Evolutionary conservation across 2,329 filamentous ascomycete genomes (phyloP).

Genomic region (Penicillium sp.): DNA sequence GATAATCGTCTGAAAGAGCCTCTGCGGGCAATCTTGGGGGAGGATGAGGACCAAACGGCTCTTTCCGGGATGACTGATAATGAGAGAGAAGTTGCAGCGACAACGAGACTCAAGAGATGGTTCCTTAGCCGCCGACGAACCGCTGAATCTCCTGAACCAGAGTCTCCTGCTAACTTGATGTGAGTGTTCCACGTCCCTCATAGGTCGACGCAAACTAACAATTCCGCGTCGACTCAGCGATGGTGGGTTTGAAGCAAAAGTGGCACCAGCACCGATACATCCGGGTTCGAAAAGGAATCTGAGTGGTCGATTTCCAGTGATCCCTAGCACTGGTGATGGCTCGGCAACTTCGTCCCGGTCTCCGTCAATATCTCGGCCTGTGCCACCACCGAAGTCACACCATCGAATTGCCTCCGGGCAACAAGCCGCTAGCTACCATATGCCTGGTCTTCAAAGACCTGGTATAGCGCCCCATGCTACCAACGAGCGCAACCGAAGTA

Average conservation of each 20-base stretch:
- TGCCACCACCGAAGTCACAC: slow-evolving; percentile 75
- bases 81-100: slow-evolving; percentile 58
- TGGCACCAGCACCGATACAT: slow-evolving; percentile 57
- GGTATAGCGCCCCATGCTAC: slow-evolving; percentile 67
- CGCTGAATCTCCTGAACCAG: slow-evolving; percentile 40
- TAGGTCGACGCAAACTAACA: slow-evolving; percentile 12
- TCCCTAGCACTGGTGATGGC: slow-evolving; percentile 50
- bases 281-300: slow-evolving; percentile 52
- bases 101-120: slow-evolving; percentile 58
- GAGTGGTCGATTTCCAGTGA: slow-evolving; percentile 58
- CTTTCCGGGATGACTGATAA: slow-evolving; percentile 53
- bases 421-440: slow-evolving; percentile 34
- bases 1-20: slow-evolving; percentile 83
- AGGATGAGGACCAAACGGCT: slow-evolving; percentile 63
- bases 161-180: slow-evolving; percentile 47
- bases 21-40: slow-evolving; percentile 63
- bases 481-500: slow-evolving; percentile 57
- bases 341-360: slow-evolving; percentile 66
- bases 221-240: slow-evolving; percentile 54
- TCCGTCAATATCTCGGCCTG: slow-evolving; percentile 62
- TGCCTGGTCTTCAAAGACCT: slow-evolving; percentile 59
- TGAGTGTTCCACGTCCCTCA: slow-evolving; percentile 16
- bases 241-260: slow-evolving; percentile 69
- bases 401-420: slow-evolving; percentile 57
- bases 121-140: slow-evolving; percentile 47